Conservation (phyloP, 768 basidiomycete species). For the Rhizopogon salebrosus region DNA sequence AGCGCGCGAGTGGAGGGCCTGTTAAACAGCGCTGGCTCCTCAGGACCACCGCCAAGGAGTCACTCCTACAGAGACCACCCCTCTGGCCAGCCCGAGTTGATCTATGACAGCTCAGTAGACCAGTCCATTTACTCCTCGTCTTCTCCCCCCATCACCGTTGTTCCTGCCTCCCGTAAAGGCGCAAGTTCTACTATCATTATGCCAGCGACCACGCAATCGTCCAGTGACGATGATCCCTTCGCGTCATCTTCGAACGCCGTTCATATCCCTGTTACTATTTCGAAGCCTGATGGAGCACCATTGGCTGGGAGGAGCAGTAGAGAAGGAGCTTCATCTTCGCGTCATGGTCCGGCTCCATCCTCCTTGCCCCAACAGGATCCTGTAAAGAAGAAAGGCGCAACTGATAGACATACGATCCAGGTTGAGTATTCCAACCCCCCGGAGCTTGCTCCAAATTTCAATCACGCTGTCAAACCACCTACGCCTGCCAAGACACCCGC, state of each 20-base stretch:
- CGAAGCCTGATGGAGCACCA: slow-evolving; percentile 19
- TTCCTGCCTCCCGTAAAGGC: slow-evolving; percentile 34
- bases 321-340: slow-evolving; percentile 13
- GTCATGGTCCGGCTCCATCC: slow-evolving; percentile 20
- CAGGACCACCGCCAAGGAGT: slow-evolving; percentile 34
- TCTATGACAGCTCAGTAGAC: slow-evolving; percentile 71
- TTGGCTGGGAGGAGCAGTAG: slow-evolving; percentile 13
- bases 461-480: slow-evolving; percentile 14
- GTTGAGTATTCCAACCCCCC: slow-evolving; percentile 79
- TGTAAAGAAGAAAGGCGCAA: slow-evolving; percentile 39
- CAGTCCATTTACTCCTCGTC: slow-evolving; percentile 42
- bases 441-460: slow-evolving; percentile 13
- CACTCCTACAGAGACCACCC: slow-evolving; percentile 47
- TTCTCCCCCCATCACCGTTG: slow-evolving; percentile 26
- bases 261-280: slow-evolving; percentile 24
- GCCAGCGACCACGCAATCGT: slow-evolving; percentile 34
- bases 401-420: slow-evolving; percentile 85
- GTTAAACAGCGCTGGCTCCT: slow-evolving; percentile 25
- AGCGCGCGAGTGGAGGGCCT: slow-evolving; percentile 51
- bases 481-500: slow-evolving; percentile 12
- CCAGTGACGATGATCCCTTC: slow-evolving; percentile 69
- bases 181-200: slow-evolving; percentile 38
- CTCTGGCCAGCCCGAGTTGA: slow-evolving; percentile 53
- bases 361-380: slow-evolving; percentile 33
- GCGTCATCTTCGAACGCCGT: slow-evolving; percentile 35